Evolutionary conservation across 2,329 filamentous ascomycete species (phyloP).

Genomic region (Colletotrichum sidae): DNA sequence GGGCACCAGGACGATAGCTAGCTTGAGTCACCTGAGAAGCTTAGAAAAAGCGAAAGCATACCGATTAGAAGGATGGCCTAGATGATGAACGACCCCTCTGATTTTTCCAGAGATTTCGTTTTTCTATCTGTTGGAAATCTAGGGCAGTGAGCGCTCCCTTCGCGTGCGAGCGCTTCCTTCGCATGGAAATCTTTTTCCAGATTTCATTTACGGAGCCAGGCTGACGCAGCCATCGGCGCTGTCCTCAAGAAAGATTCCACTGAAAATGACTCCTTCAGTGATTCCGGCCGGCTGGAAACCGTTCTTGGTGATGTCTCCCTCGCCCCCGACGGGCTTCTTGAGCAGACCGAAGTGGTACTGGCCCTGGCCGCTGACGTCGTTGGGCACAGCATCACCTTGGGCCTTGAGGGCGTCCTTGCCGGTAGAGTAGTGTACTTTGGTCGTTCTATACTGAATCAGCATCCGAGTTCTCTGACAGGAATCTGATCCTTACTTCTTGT

Average conservation of each 20-base stretch:
- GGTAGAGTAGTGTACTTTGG: slow-evolving; percentile 68
- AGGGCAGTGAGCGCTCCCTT: no score
- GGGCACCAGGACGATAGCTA: no score
- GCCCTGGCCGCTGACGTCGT: slow-evolving; percentile 67
- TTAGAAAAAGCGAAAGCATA: no score
- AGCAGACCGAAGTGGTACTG: slow-evolving; percentile 72
- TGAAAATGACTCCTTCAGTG: slow-evolving; percentile 64
- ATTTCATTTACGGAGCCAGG: slow-evolving; percentile 10
- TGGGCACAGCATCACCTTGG: slow-evolving; percentile 58
- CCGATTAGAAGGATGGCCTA: no score
- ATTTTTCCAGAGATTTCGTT: no score
- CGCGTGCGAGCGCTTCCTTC: no score
- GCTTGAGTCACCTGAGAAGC: no score
- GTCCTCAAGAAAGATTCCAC: slow-evolving; percentile 65
- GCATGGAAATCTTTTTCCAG: no score
- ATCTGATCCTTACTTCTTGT: slow-evolving; percentile 57
- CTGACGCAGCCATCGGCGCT: slow-evolving; percentile 45
- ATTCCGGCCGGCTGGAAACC: slow-evolving; percentile 61
- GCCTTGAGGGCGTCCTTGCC: slow-evolving; percentile 56
- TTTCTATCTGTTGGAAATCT: no score
- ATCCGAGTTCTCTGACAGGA: neutral
- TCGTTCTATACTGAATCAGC: slow-evolving; percentile 53
- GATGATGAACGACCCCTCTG: no score
- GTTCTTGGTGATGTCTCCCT: slow-evolving; percentile 56
- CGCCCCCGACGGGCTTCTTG: slow-evolving; percentile 65